Conservation (phyloP, 1,284 basidiomycete species). For the Cutaneotrichosporon curvatum region DNA sequence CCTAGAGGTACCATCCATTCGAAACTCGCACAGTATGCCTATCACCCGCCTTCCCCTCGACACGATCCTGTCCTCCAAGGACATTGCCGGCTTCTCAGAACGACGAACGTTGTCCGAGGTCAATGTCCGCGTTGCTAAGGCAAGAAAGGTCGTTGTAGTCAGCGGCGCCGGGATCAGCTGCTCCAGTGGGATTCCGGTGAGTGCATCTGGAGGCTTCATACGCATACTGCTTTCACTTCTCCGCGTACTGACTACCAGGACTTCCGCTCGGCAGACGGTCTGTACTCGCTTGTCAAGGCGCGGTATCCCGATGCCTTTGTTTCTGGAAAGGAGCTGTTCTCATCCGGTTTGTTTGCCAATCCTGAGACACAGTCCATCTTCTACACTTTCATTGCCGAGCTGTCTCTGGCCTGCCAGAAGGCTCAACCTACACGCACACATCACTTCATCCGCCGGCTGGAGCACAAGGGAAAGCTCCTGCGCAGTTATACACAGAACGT, state of each 20-base stretch:
- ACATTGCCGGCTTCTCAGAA: slow-evolving; percentile 20
- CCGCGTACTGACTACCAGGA: slow-evolving; percentile 53
- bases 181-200: slow-evolving; percentile 82
- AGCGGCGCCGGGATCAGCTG: slow-evolving; percentile 90
- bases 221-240: neutral
- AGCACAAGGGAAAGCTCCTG: slow-evolving; percentile 73
- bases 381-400: slow-evolving; percentile 86
- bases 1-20: too few relatives aligned
- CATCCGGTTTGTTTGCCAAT: slow-evolving; percentile 76
- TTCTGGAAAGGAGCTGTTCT: slow-evolving; percentile 83
- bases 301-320: slow-evolving; percentile 73
- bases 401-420: slow-evolving; percentile 70
- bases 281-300: slow-evolving; percentile 79
- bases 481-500: slow-evolving; percentile 94
- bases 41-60: slow-evolving; percentile 31
- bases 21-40: too few relatives aligned
- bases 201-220: slow-evolving; percentile 30
- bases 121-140: slow-evolving; percentile 68
- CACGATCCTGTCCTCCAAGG: slow-evolving; percentile 22
- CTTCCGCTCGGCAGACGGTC: slow-evolving; percentile 78
- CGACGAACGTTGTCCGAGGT: slow-evolving; percentile 55
- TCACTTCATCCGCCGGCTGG: slow-evolving; percentile 75
- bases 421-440: slow-evolving; percentile 82
- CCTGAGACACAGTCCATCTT: slow-evolving; percentile 75
- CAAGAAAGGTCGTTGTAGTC: slow-evolving; percentile 75